phyloP scores from a whole-genome alignment of 148 eudicot species.

The Vaccinium myrtillus region DNA sequence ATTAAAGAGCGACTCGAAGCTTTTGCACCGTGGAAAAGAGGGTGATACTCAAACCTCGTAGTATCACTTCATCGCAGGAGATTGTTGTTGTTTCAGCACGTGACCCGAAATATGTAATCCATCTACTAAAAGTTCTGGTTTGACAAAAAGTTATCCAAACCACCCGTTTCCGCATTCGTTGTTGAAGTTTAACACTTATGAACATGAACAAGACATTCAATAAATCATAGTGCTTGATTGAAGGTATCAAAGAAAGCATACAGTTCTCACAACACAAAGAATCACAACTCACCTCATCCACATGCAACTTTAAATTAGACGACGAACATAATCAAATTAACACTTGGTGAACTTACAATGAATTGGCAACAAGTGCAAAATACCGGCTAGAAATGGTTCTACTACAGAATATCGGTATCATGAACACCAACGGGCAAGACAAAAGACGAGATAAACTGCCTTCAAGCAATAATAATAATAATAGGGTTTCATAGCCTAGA shows the following conservation, averaged over 20 bases:
- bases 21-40: no score
- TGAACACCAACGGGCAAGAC: background rate
- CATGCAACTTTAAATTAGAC: background rate
- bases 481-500: background rate
- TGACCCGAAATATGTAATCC: no score
- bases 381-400: background rate
- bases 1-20: no score
- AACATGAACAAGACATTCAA: background rate
- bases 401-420: background rate
- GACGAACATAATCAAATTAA: background rate
- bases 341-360: background rate
- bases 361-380: background rate
- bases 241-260: background rate
- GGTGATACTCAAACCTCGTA: no score
- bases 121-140: no score
- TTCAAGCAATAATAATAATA: background rate
- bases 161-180: no score
- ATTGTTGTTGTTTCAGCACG: no score
- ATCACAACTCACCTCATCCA: background rate
- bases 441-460: background rate
- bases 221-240: background rate
- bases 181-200: no score
- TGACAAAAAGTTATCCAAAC: no score
- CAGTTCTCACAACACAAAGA: background rate
- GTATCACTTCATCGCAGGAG: no score